Evolutionary conservation across 108 stramenopile genomes (phyloP), one percentile per base, ranked within the genome.

Genomic region (Nannochloropsis granulata): DNA sequence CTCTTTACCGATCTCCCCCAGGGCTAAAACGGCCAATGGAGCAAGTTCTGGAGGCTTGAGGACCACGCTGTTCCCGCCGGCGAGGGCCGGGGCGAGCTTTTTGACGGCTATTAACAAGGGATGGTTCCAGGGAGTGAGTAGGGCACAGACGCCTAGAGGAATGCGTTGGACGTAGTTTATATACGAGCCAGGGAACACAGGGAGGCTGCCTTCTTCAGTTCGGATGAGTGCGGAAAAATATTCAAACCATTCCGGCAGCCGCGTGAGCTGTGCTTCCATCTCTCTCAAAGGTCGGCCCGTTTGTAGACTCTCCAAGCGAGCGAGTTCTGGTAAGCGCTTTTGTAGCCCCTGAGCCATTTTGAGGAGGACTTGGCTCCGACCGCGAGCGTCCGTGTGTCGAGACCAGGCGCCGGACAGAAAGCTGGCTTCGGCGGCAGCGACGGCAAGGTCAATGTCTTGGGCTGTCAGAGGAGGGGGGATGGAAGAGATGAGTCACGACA

Each of bases 31-130:
- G 13, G 90, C 80, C 43, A 95, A 83, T 8, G 97, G 97, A 78
- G 95, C 94, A 44, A 93, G 79, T 86, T 94, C 95, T 43, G 93
- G 92, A 13, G 97, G 97, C 85, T 97, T 97, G 25, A 96, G 88
- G 13, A 97, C 92, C 10, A 92, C 93, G 16, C 93, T 90, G 90
- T 95, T 95, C 2, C 97, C 97, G 12, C 94, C 94, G 19, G 93
- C 94, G 43, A 97, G 87, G 0, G 95, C 95, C 12, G 97, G 97
- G 25, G 91, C 89, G 45, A 92, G 44, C 83, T 92, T 92, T 56
- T 89, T 79, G 23, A 95, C 43, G 19, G 93, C 93, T 83, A 96
- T 86, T 12, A 95, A 85, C 44, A 95, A 82, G 81, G 94, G 95
- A 87, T 96, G 94, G 44, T 93, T 95, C 12, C 92, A 94, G 8